These are phyloP conservation scores for Ustilago xerochloae DNA, from an alignment of 1,284 basidiomycete species.

Conservation along the genomic window DNA sequence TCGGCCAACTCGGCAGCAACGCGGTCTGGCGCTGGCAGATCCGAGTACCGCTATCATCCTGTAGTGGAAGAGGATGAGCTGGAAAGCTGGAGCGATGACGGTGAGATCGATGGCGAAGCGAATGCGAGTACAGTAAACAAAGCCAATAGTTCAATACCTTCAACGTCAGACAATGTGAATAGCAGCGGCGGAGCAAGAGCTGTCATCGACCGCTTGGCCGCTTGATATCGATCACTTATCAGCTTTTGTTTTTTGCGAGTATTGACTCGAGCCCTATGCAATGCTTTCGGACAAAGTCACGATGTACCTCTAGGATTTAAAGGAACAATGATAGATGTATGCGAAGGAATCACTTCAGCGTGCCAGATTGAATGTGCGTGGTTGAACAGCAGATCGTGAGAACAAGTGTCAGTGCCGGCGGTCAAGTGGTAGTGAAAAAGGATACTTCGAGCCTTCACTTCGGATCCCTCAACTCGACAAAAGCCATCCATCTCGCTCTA, in stretches of 20 bases:
- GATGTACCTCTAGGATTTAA: too few relatives aligned
- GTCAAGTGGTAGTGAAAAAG: too few relatives aligned
- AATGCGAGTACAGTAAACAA: conserved; percentile 3
- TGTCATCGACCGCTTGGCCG: conserved; percentile 36
- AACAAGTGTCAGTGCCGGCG: too few relatives aligned
- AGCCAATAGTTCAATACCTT: conserved; percentile 9
- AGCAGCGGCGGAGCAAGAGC: conserved; percentile 16
- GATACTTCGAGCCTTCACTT: too few relatives aligned
- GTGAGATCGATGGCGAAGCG: conserved; percentile 24
- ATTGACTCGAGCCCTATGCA: conserved; percentile 8
- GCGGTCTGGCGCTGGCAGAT: conserved; percentile 17
- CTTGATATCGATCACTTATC: background rate
- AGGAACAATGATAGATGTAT: background rate
- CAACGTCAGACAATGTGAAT: background rate
- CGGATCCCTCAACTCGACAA: too few relatives aligned
- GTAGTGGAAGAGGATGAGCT: conserved; percentile 54
- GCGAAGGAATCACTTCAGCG: background rate
- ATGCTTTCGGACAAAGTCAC: too few relatives aligned
- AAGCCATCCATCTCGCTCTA: too few relatives aligned
- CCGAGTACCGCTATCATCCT: conserved; percentile 51
- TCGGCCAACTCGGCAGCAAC: conserved; percentile 72
- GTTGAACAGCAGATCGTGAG: too few relatives aligned
- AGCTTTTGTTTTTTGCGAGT: background rate
- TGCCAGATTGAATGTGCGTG: background rate
- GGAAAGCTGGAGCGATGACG: conserved; percentile 56